Evolutionary conservation across 2,329 filamentous ascomycete species (phyloP).

Genomic region (Penicillium sclerotiorum): DNA sequence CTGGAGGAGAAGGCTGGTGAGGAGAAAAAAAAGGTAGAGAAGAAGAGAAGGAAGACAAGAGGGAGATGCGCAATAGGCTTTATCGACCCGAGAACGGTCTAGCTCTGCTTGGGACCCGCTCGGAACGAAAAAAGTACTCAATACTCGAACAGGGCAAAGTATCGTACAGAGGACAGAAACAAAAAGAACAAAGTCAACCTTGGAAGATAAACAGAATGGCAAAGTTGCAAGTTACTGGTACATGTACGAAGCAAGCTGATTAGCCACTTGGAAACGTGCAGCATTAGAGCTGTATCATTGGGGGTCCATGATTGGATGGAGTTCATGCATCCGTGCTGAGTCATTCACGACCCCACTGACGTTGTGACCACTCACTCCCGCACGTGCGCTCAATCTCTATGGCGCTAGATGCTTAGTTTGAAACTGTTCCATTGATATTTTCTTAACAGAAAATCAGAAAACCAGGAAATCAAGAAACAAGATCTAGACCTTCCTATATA

Average conservation of each 20-base stretch:
- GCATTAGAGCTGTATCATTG: background rate
- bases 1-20: background rate
- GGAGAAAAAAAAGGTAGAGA: slow-evolving; percentile 8
- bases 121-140: background rate
- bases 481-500: too few relatives aligned
- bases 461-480: too few relatives aligned
- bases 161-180: too few relatives aligned
- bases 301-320: background rate
- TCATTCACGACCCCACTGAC: slow-evolving; percentile 10
- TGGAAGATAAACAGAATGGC: too few relatives aligned
- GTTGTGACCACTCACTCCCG: slow-evolving; percentile 10
- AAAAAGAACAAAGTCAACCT: too few relatives aligned
- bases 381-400: slow-evolving; percentile 10
- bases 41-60: slow-evolving; percentile 9
- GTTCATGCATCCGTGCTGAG: slow-evolving; percentile 1
- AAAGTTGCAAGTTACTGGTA: too few relatives aligned
- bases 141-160: too few relatives aligned
- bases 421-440: background rate
- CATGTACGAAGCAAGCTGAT: background rate
- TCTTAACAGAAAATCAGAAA: too few relatives aligned
- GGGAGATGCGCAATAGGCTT: slow-evolving; percentile 10
- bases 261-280: slow-evolving; percentile 4
- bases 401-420: slow-evolving; percentile 1
- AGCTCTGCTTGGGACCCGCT: slow-evolving; percentile 2
- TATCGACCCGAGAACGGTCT: slow-evolving; percentile 22